Percentiles rank a stretch among this genome's conserved stretches.
These are phyloP conservation scores for Russula virescens DNA, from an alignment of 768 basidiomycete genomes.

Conservation along the genomic window DNA sequence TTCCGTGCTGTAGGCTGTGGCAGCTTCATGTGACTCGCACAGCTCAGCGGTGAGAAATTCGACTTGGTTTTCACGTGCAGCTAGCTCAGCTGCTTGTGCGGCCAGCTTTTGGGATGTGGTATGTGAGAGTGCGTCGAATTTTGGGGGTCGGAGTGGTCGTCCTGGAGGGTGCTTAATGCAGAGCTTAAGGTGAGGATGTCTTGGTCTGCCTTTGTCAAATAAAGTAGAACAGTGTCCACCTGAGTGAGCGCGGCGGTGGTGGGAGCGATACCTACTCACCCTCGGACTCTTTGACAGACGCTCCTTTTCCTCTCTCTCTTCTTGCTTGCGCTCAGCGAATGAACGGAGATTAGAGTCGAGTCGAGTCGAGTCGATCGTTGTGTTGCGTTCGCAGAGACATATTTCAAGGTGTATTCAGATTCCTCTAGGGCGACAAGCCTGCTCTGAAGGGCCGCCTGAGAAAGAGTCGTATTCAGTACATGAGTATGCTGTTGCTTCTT, in stretches of 20 bases:
- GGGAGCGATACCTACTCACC: constrained; percentile 49
- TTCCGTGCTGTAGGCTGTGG: constrained; percentile 38
- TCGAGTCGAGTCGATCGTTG: constrained; percentile 51
- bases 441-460: constrained; percentile 60
- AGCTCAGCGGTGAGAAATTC: constrained; percentile 46
- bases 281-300: constrained; percentile 42
- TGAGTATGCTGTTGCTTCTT: too few relatives aligned
- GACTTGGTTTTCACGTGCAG: constrained; percentile 30
- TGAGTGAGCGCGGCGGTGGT: too few relatives aligned
- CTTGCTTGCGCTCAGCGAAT: constrained; percentile 59
- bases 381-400: constrained; percentile 59
- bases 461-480: constrained; percentile 53
- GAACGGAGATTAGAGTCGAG: constrained; percentile 64
- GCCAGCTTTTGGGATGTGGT: too few relatives aligned
- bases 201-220: constrained; percentile 42
- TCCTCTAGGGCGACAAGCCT: constrained; percentile 57
- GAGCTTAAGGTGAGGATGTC: constrained; percentile 51
- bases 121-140: too few relatives aligned
- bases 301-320: constrained; percentile 64
- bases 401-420: constrained; percentile 58
- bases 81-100: too few relatives aligned
- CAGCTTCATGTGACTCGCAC: constrained; percentile 38
- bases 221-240: too few relatives aligned
- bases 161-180: too few relatives aligned
- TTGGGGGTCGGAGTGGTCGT: too few relatives aligned